Percentiles rank a stretch among this genome's conserved stretches.
Conservation (phyloP, 129 eudicot species). For the Artemisia argyi region DNA sequence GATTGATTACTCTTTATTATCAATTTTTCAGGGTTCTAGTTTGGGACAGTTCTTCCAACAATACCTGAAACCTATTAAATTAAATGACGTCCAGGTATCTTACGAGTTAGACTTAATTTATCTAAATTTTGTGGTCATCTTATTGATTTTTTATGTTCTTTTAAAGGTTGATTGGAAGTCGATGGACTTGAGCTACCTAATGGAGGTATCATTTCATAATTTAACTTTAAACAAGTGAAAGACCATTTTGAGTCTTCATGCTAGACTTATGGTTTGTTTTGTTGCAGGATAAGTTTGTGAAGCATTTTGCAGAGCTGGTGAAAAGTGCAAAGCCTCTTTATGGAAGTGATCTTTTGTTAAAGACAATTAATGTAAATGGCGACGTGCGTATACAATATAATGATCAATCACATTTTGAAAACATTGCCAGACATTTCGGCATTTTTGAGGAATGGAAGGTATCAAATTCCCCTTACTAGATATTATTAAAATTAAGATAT, state of each 20-base stretch:
- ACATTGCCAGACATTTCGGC: constrained; percentile 82
- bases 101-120: no score
- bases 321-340: constrained; percentile 62
- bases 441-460: constrained; percentile 99
- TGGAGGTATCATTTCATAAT: constrained; percentile 59
- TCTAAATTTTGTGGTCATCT: constrained; percentile 8
- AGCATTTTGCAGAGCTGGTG: constrained; percentile 70
- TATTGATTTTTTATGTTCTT: constrained; percentile 6
- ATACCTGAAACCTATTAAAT: constrained; percentile 86
- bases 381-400: constrained; percentile 75
- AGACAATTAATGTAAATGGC: constrained; percentile 60
- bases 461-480: not conserved
- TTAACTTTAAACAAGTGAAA: not conserved
- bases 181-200: constrained; percentile 85
- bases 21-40: constrained; percentile 79
- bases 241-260: no score
- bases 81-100: constrained; percentile 77
- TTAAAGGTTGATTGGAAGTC: constrained; percentile 91
- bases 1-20: no score
- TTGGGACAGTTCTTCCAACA: constrained; percentile 86
- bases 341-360: constrained; percentile 60
- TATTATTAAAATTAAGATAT: no score
- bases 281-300: constrained; percentile 67
- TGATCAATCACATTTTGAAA: constrained; percentile 73
- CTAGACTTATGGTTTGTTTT: constrained; percentile 1